Conservation (phyloP, 1,139 yeast species). For the Sugiyamaella neomexicana region DNA sequence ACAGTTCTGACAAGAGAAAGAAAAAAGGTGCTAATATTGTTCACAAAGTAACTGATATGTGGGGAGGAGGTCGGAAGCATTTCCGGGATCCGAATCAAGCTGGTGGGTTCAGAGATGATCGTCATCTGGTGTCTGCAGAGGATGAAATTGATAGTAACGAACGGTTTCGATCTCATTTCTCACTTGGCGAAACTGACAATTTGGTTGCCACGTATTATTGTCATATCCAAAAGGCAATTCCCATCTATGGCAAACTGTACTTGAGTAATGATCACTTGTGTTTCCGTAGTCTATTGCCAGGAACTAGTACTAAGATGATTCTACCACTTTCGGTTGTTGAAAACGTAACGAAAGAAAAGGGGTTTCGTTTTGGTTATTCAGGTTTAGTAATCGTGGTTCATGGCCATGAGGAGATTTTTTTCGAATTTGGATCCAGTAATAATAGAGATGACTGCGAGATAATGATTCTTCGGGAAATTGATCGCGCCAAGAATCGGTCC, state of each 20-base stretch:
- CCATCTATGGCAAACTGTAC: constrained; percentile 80
- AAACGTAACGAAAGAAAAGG: constrained; percentile 62
- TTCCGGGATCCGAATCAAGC: constrained; percentile 44
- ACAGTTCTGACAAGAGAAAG: constrained; percentile 16
- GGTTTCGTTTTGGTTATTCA: constrained; percentile 63
- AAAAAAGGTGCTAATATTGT: constrained; percentile 22
- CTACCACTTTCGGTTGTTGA: constrained; percentile 74
- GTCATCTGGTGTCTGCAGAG: constrained; percentile 48
- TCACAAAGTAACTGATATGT: constrained; percentile 53
- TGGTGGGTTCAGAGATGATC: constrained; percentile 41
- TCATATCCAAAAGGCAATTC: constrained; percentile 68
- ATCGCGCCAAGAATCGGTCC: constrained; percentile 39
- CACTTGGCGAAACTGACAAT: constrained; percentile 52
- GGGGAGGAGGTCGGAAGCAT: constrained; percentile 66
- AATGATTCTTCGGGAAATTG: constrained; percentile 54
- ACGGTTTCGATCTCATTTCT: constrained; percentile 65
- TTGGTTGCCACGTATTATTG: constrained; percentile 71
- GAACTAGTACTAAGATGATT: constrained; percentile 78
- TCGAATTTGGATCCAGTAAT: constrained; percentile 68
- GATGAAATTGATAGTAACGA: constrained; percentile 50
- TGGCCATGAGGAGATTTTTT: constrained; percentile 72
- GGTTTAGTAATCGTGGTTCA: constrained; percentile 67
- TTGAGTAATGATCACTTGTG: constrained; percentile 67
- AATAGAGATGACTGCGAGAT: constrained; percentile 73
- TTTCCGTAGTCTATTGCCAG: constrained; percentile 77